Conservation (phyloP, 495 filamentous ascomycete species). For the Glonium stellatum region DNA sequence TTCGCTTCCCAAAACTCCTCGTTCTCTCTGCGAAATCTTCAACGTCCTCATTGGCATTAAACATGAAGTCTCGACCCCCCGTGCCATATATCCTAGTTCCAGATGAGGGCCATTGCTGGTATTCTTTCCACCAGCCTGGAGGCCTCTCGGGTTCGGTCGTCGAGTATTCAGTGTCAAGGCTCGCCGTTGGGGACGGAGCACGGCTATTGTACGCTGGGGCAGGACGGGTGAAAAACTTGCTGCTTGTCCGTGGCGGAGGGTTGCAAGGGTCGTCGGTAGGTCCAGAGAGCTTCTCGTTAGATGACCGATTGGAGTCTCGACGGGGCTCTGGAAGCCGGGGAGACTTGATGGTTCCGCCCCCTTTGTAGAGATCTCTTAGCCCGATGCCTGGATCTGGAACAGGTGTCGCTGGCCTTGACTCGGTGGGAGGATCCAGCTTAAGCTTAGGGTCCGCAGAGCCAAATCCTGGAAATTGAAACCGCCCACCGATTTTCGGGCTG, state of each 20-base stretch:
- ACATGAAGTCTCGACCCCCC: constrained; percentile 11
- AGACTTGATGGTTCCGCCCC: neutral
- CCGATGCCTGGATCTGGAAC: no score
- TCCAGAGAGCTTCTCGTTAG: neutral
- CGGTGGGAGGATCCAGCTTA: no score
- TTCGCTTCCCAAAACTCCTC: neutral
- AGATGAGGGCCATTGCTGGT: neutral
- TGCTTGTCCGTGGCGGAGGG: constrained; percentile 16
- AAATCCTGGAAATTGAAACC: no score
- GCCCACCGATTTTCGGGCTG: no score
- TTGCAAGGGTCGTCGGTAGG: neutral
- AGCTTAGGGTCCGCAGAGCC: no score
- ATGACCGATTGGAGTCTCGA: neutral
- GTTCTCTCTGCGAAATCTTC: constrained; percentile 19
- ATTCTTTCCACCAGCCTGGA: neutral
- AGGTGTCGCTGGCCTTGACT: no score
- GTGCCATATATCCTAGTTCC: neutral
- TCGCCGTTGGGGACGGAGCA: neutral
- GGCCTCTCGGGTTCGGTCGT: neutral
- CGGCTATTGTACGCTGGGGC: neutral
- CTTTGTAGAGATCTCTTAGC: no score
- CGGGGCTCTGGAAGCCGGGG: neutral
- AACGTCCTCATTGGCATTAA: constrained; percentile 17
- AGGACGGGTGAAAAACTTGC: constrained; percentile 5
- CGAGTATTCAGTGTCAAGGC: neutral